Evolutionary conservation across 2,329 filamentous ascomycete genomes (phyloP), one percentile per base, ranked within the genome.

Genomic region (Calonectria henricotiae): DNA sequence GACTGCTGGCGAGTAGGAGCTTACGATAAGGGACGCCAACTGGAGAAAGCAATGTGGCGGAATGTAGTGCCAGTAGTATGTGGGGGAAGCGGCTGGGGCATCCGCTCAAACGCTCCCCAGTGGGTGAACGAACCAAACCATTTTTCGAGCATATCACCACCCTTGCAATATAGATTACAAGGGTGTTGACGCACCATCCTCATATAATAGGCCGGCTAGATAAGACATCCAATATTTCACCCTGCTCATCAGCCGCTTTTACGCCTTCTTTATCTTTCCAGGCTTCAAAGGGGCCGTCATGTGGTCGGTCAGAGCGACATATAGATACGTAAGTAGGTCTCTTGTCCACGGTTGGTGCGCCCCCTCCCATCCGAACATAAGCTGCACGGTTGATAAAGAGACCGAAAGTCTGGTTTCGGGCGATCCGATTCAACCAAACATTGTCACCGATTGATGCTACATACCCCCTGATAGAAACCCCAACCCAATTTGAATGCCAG

Each of bases 181-280:
- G 51, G 51, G 51, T 13, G 51, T 9, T 39, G 20, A 37, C 51
- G 20, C 51, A 37, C 51, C 13, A 58, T 8, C 51, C 23, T 3
- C n/a, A 27, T 58, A 39, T 58, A 12, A 58, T 58, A 58, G 51
- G 51, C 13, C 23, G 35, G 35, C 20, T 13, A 58, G 51, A 58
- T 58, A 58, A 58, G 51, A 8, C 23, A 25, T 23, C n/a, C 51
- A 20, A 15, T 39, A 13, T 25, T 20, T 12, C 17, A 58, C 51
- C 51, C 51, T 58, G 51, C 51, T 58, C 39, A 58, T 58, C 32
- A 39, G 51, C 51, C 35, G 25, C 51, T 39, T 20, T 39, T 20
- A 39, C 35, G 25, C 51, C 51, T 32, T 58, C 32, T 37, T 58
- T 58, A 58, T 58, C 51, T 58, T 11, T 37, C 23, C n/a, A 11